A percentile compares a stretch with the other conserved stretches of the same genome.
Conservation (phyloP, 352 stramenopile genomes). For the Phytophthora sp. region DNA sequence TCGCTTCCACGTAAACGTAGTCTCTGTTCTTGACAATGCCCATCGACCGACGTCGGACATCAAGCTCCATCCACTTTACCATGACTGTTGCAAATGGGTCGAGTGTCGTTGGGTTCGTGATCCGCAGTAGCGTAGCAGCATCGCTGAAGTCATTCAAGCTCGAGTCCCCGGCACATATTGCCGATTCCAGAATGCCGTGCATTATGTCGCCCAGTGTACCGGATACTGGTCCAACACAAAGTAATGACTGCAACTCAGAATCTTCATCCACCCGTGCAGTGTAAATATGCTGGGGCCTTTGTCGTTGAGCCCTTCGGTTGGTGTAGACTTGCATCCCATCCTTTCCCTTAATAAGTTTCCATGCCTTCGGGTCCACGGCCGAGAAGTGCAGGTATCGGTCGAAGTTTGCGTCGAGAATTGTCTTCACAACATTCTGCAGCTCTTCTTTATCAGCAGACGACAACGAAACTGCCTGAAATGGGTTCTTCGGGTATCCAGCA, state of each 20-base stretch:
- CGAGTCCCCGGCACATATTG: background rate
- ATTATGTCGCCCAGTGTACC: constrained; percentile 46
- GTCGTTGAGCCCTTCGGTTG: too few relatives aligned
- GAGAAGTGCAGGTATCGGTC: constrained; percentile 40
- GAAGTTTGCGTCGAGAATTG: constrained; percentile 38
- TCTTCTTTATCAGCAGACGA: constrained; percentile 15
- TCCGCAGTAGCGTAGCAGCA: constrained; percentile 37
- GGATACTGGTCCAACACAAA: constrained; percentile 30
- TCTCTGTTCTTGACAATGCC: constrained; percentile 48
- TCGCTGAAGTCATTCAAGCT: constrained; percentile 34
- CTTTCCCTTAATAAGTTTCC: constrained; percentile 33
- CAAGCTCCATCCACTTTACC: constrained; percentile 45
- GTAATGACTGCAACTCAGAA: constrained; percentile 19
- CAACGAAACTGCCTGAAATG: constrained; percentile 38
- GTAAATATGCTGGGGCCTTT: background rate
- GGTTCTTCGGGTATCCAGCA: background rate
- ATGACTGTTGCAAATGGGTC: constrained; percentile 41
- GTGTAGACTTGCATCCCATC: constrained; percentile 28
- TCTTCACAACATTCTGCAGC: constrained; percentile 32
- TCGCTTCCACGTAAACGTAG: constrained; percentile 55
- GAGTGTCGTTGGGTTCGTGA: constrained; percentile 41
- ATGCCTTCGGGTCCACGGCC: constrained; percentile 19
- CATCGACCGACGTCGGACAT: constrained; percentile 41
- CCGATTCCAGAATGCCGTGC: constrained; percentile 31
- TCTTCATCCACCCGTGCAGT: background rate